Percentiles rank a stretch among this genome's conserved stretches.
These are phyloP conservation scores for Cladophialophora bantiana DNA, from an alignment of 2,329 filamentous ascomycete genomes.

Conservation along the genomic window DNA sequence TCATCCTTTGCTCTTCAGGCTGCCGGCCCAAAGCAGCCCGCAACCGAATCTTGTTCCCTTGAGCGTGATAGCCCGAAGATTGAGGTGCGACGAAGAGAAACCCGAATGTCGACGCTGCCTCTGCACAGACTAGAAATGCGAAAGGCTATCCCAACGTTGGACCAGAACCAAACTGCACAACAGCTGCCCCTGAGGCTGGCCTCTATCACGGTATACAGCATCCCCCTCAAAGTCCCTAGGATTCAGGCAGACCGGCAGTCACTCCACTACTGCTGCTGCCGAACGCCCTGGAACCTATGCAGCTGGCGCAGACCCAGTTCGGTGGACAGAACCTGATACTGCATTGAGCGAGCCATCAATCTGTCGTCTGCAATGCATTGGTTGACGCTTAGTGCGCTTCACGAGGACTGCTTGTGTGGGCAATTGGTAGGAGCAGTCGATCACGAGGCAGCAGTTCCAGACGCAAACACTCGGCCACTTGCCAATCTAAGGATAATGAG, in stretches of 20 bases:
- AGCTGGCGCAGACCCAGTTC: conserved; percentile 72
- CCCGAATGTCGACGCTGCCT: conserved; percentile 59
- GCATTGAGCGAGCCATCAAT: conserved; percentile 67
- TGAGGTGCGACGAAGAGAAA: conserved; percentile 42
- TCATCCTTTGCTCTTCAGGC: too few relatives aligned
- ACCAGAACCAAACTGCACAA: conserved; percentile 1
- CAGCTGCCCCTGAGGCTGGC: conserved; percentile 43
- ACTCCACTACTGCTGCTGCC: conserved; percentile 65
- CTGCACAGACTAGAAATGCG: conserved; percentile 64
- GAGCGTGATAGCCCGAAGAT: conserved; percentile 15
- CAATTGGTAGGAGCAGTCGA: conserved; percentile 6
- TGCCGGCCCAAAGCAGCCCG: too few relatives aligned
- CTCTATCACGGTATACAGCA: conserved; percentile 26
- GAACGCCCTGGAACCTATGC: conserved; percentile 68
- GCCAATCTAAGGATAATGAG: conserved; percentile 14
- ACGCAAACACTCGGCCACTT: background rate
- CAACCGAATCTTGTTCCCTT: background rate
- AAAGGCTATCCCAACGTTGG: conserved; percentile 56
- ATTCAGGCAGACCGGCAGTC: conserved; percentile 25
- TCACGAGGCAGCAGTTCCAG: background rate
- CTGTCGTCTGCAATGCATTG: conserved; percentile 68
- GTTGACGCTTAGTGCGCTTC: conserved; percentile 69
- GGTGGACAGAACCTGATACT: conserved; percentile 70
- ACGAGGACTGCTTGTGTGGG: conserved; percentile 54
- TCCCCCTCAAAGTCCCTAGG: conserved; percentile 29